Evolutionary conservation across 352 stramenopile species (phyloP).

Genomic region (Phytophthora niederhauseri): DNA sequence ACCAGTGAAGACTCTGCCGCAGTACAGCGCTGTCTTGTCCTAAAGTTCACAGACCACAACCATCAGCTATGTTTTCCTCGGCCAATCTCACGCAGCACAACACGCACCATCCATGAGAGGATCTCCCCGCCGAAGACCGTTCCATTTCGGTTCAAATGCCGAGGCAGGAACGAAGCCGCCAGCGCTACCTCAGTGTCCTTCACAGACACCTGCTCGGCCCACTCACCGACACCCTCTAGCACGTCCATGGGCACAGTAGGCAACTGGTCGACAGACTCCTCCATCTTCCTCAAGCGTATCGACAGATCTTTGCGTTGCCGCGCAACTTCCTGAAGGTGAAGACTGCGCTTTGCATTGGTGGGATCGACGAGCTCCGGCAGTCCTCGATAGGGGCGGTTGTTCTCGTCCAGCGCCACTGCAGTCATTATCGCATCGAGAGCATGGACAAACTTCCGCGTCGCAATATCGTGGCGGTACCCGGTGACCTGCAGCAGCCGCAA

Average conservation of each 20-base stretch:
- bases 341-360: slow-evolving; percentile 12
- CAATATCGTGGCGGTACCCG: slow-evolving; percentile 40
- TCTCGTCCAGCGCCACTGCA: slow-evolving; percentile 46
- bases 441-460: slow-evolving; percentile 35
- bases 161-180: slow-evolving; percentile 53
- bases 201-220: slow-evolving; percentile 21
- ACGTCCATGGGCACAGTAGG: slow-evolving; percentile 22
- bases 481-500: slow-evolving; percentile 11
- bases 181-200: slow-evolving; percentile 54
- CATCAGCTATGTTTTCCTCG: background rate
- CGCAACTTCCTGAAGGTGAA: slow-evolving; percentile 25
- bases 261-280: slow-evolving; percentile 36
- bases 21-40: slow-evolving; percentile 64
- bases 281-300: slow-evolving; percentile 27
- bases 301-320: slow-evolving; percentile 33
- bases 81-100: background rate
- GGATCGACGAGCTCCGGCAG: slow-evolving; percentile 39
- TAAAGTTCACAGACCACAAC: slow-evolving; percentile 4
- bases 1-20: slow-evolving; percentile 56
- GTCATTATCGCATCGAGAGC: slow-evolving; percentile 47
- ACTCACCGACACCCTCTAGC: slow-evolving; percentile 14
- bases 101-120: slow-evolving; percentile 49
- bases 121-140: slow-evolving; percentile 65
- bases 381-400: slow-evolving; percentile 28
- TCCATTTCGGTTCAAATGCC: slow-evolving; percentile 56